Base-by-base conservation (phyloP, 495 filamentous ascomycete species). In the Cryomyces antarcticus region DNA sequence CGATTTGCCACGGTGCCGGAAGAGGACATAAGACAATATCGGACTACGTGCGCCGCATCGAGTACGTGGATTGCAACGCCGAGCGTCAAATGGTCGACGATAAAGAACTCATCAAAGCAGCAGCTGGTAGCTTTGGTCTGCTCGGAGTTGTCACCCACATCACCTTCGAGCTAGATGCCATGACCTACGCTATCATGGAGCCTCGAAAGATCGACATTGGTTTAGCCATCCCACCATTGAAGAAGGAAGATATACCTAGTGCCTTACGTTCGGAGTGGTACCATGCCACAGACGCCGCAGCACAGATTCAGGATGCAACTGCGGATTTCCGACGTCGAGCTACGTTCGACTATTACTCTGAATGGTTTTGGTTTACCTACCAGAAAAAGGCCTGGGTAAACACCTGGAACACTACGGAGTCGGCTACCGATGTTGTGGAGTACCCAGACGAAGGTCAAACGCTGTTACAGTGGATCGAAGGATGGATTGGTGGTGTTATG, bases 331-430 rank as follows among this genome's bases (percentile, higher is more conserved):
- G 75, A 45, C 41, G 46, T 0, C 53, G 62, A 0, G 69, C 67
- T 17, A 45, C 48, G 6, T 51, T 64, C 28, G 54, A 62, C 37
- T 71, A 66, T 44, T 71, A 71, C 39, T 51, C 59, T 0, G 69
- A 72, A 46, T 71, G 64, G 62, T 71, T 71, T 48, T 71, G 69
- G 69, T 72, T 70, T 48, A 55, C 69, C 1, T 69, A 64, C 42
- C 62, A 64, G 38, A 49, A 58, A 33, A 54, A 62, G 31, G 49
- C 56, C 7, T 69, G 66, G 61, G 58, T 69, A 12, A 69, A 72
- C 47, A 64, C 59, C 37, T 72, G 69, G 65, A 61, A 68, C 44
- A 53, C 48, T 24, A 61, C 56, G 1, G 31, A 49, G 5, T 61
- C 68, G 37, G 31, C 51, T 27, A 50, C 45, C 7, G 57, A 53